These are phyloP conservation scores for Podosphaera leucotricha DNA, from an alignment of 2,329 filamentous ascomycete genomes.

Conservation along the genomic window DNA sequence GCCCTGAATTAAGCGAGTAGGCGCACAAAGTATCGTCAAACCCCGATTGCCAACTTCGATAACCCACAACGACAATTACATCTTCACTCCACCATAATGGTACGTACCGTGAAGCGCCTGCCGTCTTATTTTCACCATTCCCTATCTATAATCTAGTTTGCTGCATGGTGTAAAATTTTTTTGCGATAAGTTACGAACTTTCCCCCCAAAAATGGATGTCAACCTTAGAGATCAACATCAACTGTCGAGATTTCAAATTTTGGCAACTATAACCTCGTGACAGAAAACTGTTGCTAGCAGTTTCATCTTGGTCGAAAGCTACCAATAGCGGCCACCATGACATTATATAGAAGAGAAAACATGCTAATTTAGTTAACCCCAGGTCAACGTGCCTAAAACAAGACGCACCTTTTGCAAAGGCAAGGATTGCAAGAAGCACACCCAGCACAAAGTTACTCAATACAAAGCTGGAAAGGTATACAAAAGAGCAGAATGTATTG, in stretches of 20 bases:
- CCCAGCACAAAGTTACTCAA: constrained; percentile 80
- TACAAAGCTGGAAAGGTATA: constrained; percentile 89
- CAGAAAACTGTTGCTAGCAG: not conserved
- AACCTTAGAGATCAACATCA: no score
- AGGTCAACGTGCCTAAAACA: constrained; percentile 97
- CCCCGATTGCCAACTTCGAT: not conserved
- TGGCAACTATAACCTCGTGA: no score
- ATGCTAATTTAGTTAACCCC: not conserved
- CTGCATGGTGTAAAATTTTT: no score
- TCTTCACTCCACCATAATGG: not conserved
- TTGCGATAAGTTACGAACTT: no score
- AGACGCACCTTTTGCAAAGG: constrained; percentile 95
- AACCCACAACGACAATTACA: not conserved
- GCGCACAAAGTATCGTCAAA: not conserved
- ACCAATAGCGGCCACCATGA: not conserved
- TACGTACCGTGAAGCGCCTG: not conserved
- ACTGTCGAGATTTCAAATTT: no score
- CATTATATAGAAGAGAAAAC: not conserved
- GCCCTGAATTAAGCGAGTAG: not conserved
- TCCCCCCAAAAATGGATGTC: no score
- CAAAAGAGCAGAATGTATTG: not conserved
- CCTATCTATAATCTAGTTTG: not conserved
- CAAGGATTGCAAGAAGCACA: constrained; percentile 82
- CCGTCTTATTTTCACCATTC: not conserved
- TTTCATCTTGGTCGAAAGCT: not conserved